phyloP scores from a whole-genome alignment of 2,329 filamentous ascomycete species.

The Lecanosticta acicola region DNA sequence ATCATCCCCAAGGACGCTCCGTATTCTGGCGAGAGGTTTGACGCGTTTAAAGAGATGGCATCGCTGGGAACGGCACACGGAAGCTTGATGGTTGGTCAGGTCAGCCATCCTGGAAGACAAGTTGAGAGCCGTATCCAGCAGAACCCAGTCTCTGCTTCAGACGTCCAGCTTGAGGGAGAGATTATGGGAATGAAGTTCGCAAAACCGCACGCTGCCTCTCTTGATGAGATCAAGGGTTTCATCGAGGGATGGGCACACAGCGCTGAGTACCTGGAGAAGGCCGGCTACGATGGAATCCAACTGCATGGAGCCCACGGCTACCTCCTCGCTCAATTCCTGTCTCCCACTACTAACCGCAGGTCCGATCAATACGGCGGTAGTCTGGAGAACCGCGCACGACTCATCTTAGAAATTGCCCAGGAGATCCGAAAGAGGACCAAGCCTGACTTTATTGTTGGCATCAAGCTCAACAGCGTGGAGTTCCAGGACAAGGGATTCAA shows the following conservation, averaged over 20 bases:
- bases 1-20: slow-evolving; percentile 53
- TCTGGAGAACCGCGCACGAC: slow-evolving; percentile 39
- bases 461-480: slow-evolving; percentile 56
- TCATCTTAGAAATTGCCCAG: slow-evolving; percentile 38
- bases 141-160: slow-evolving; percentile 48
- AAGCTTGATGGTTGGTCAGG: slow-evolving; percentile 54
- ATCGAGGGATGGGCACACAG: slow-evolving; percentile 58
- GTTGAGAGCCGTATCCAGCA: slow-evolving; percentile 42
- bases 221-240: slow-evolving; percentile 52
- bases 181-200: slow-evolving; percentile 48
- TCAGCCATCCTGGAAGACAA: slow-evolving; percentile 60
- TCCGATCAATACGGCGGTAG: slow-evolving; percentile 43
- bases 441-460: slow-evolving; percentile 44
- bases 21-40: slow-evolving; percentile 54
- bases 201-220: slow-evolving; percentile 49
- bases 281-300: slow-evolving; percentile 52
- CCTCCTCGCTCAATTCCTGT: slow-evolving; percentile 42
- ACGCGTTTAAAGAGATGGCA: slow-evolving; percentile 54
- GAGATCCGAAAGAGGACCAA: slow-evolving; percentile 36
- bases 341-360: slow-evolving; percentile 38
- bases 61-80: slow-evolving; percentile 52
- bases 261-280: slow-evolving; percentile 57
- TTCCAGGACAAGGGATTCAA: slow-evolving; percentile 50
- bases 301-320: slow-evolving; percentile 44
- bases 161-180: slow-evolving; percentile 41